phyloP scores from a whole-genome alignment of 306 rosid genomes.

The Datisca glomerata region DNA sequence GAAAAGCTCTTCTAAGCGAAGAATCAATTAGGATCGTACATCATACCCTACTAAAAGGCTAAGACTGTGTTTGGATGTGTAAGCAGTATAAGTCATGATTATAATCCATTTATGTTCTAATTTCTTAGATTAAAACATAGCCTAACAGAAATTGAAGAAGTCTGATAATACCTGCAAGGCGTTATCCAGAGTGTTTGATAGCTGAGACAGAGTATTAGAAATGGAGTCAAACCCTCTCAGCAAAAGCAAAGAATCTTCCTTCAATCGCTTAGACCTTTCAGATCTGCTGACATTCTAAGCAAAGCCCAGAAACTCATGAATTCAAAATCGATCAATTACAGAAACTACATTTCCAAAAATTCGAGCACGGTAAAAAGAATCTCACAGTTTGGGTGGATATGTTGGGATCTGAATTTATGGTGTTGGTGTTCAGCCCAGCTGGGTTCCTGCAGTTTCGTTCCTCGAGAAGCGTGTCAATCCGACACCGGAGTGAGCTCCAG shows the following conservation, averaged over 20 bases:
- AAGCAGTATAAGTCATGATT: no score
- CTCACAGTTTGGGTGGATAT: constrained; percentile 17
- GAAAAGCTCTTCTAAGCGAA: no score
- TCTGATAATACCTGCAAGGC: constrained; percentile 53
- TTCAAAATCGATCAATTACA: neutral
- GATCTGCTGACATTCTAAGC: constrained; percentile 23
- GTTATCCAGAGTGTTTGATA: constrained; percentile 61
- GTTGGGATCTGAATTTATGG: constrained; percentile 15
- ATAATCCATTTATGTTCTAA: no score
- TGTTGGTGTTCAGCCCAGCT: neutral
- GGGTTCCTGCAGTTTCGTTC: constrained; percentile 16
- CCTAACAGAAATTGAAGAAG: neutral
- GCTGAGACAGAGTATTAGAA: constrained; percentile 57
- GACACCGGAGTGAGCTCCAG: constrained; percentile 57
- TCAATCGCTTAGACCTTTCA: constrained; percentile 26
- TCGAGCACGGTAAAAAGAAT: neutral
- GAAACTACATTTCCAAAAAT: neutral
- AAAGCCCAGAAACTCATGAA: constrained; percentile 5
- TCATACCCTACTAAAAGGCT: no score
- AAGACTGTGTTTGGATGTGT: no score
- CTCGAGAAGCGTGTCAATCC: constrained; percentile 37
- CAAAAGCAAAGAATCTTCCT: constrained; percentile 62
- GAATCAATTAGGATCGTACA: no score
- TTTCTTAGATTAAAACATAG: neutral
- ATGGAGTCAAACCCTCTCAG: constrained; percentile 85